Evolutionary conservation across 768 basidiomycete genomes (phyloP), one percentile per base, ranked within the genome.

Genomic region (Lactarius psammicola): DNA sequence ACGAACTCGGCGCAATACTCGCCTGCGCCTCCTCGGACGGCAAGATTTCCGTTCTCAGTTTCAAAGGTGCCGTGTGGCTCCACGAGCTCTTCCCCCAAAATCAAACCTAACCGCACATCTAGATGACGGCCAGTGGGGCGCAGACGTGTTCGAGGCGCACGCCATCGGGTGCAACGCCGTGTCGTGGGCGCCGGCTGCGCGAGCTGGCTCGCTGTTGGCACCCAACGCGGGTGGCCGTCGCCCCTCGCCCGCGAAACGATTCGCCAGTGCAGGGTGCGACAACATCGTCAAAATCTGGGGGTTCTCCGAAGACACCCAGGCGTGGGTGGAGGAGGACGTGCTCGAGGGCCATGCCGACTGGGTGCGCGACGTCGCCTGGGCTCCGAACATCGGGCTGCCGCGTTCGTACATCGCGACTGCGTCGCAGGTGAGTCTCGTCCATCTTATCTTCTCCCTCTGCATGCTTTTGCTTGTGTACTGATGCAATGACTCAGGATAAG

Each of bases 351-450:
- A 99, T 76, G 85, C 89, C 0, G 96, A 99, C 76, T 99, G 96
- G 96, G 95, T 99, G 26, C 84, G 96, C 56, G 96, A 98, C 74
- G 95, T 98, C n/a, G 93, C 96, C 0, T 98, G 95, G 95, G 95
- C 95, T 1, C 96, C 97, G 0, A 97, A 94, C 70, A 95, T 98
- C 68, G 97, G 97, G 0, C 82, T 98, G 18, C 94, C 96, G 0
- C 84, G 94, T 68, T 90, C 88, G 73, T 98, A 98, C 77, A 93
- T 99, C 68, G 97, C 97, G 7, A 95, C 95, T 2, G 94, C 94
- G 0, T 95, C 93, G 0, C 95, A 98, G 79, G 86, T 87, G 59
- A 56, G 72, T 3, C n/a, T n/a, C 20, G 17, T 18, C 30, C 11
- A 1, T 23, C 42, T 6, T 20, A n/a, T n/a, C n/a, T 15, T 53